Percentiles rank a stretch among this genome's conserved stretches.
Evolutionary conservation across 1,284 basidiomycete species (phyloP).

Genomic region (Sphaerobolus stellatus): DNA sequence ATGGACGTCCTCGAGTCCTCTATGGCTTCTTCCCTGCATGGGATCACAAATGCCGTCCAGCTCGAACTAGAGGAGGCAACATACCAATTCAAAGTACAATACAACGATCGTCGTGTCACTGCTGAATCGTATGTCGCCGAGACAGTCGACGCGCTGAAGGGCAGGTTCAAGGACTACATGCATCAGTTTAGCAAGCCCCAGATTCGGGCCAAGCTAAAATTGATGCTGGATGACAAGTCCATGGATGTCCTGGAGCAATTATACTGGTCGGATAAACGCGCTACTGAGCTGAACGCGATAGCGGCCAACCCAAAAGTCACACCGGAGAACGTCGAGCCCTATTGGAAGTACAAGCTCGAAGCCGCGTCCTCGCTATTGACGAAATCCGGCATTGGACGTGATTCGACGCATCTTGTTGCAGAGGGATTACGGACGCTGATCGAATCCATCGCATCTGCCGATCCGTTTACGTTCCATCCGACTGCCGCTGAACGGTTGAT

Average conservation of each 20-base stretch:
- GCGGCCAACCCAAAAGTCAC: slow-evolving; percentile 71
- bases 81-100: slow-evolving; percentile 99
- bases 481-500: slow-evolving; percentile 85
- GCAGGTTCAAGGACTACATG: slow-evolving; percentile 86
- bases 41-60: slow-evolving; percentile 95
- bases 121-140: slow-evolving; percentile 98
- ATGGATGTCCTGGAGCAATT: slow-evolving; percentile 97
- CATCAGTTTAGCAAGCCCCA: slow-evolving; percentile 86
- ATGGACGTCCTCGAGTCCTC: slow-evolving; percentile 98
- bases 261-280: slow-evolving; percentile 93
- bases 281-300: slow-evolving; percentile 72
- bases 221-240: slow-evolving; percentile 92
- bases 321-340: slow-evolving; percentile 80
- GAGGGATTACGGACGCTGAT: slow-evolving; percentile 89
- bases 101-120: slow-evolving; percentile 94
- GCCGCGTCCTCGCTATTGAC: slow-evolving; percentile 90
- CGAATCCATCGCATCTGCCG: slow-evolving; percentile 81
- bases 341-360: slow-evolving; percentile 96
- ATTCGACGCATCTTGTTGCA: slow-evolving; percentile 92
- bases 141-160: slow-evolving; percentile 91
- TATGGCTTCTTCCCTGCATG: slow-evolving; percentile 94
- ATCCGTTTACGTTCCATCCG: slow-evolving; percentile 93
- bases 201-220: slow-evolving; percentile 85
- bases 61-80: slow-evolving; percentile 94
- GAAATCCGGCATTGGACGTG: slow-evolving; percentile 94